Conservation (phyloP, 805 yeast species). For the Myxozyma lipomycoides region DNA sequence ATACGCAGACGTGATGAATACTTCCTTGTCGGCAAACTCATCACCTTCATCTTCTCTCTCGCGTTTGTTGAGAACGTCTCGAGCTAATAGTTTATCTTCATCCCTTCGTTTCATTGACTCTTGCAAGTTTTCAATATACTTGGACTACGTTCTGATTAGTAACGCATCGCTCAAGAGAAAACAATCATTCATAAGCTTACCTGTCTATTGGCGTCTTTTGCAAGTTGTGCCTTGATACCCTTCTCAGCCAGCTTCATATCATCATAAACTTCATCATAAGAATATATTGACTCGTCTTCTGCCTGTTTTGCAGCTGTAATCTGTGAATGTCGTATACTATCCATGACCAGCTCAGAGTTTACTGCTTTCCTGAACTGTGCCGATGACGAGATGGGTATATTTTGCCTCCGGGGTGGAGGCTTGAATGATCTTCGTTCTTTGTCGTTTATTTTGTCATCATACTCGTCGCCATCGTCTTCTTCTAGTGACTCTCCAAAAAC, state of each 20-base stretch:
- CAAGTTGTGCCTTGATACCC: slow-evolving; percentile 4
- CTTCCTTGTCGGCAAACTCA: slow-evolving; percentile 41
- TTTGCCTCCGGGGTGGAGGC: slow-evolving; percentile 1
- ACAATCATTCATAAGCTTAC: not conserved
- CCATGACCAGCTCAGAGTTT: slow-evolving; percentile 18
- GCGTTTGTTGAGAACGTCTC: slow-evolving; percentile 39
- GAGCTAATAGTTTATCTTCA: slow-evolving; percentile 43
- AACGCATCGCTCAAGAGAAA: no score
- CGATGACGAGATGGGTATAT: not conserved
- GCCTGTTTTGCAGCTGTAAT: slow-evolving; percentile 1
- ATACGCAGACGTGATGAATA: slow-evolving; percentile 50
- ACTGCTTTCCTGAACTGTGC: not conserved
- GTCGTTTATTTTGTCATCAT: not conserved
- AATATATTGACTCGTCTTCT: slow-evolving; percentile 34
- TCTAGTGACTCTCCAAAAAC: slow-evolving; percentile 12
- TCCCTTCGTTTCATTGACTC: slow-evolving; percentile 47
- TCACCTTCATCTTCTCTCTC: slow-evolving; percentile 44
- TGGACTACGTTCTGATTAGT: slow-evolving; percentile 33
- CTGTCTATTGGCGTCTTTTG: slow-evolving; percentile 24
- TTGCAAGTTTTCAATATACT: slow-evolving; percentile 43
- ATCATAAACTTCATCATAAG: slow-evolving; percentile 50
- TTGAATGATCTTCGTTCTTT: not conserved
- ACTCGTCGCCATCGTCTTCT: slow-evolving; percentile 6
- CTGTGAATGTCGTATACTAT: slow-evolving; percentile 8
- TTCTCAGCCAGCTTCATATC: slow-evolving; percentile 38